A percentile compares a stretch with the other conserved stretches of the same genome.
Evolutionary conservation across 2,329 filamentous ascomycete genomes (phyloP).

Genomic region (Coniochaeta pulveracea): DNA sequence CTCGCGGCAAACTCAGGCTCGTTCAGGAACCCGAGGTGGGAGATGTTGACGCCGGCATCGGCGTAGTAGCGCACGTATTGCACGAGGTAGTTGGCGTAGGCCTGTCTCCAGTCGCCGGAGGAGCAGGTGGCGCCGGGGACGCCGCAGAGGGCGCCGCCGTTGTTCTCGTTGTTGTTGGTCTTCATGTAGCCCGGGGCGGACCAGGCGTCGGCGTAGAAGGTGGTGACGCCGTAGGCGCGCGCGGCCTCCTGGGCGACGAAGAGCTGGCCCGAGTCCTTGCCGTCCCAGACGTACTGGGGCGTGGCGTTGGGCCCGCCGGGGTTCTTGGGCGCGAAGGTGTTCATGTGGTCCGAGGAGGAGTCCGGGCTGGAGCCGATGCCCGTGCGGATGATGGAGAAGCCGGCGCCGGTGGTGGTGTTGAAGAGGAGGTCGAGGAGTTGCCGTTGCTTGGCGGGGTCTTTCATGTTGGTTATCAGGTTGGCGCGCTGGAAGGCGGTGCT

Average conservation of each 20-base stretch:
- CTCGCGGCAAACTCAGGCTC: constrained; percentile 27
- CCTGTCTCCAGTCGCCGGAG: constrained; percentile 32
- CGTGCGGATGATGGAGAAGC: constrained; percentile 31
- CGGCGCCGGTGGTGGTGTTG: constrained; percentile 30
- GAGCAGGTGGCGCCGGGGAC: constrained; percentile 24
- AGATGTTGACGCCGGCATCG: constrained; percentile 28
- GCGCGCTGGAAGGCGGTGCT: constrained; percentile 31
- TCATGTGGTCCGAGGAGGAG: constrained; percentile 23
- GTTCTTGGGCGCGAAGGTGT: constrained; percentile 28
- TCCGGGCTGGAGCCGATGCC: constrained; percentile 30
- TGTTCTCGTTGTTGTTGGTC: constrained; percentile 24
- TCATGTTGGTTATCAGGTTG: constrained; percentile 27
- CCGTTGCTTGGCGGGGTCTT: constrained; percentile 24
- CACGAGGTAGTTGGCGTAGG: constrained; percentile 35
- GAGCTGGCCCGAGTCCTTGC: constrained; percentile 35
- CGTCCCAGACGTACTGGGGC: constrained; percentile 32
- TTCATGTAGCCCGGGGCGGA: constrained; percentile 37
- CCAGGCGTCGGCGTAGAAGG: constrained; percentile 32
- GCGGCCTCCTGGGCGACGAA: constrained; percentile 37
- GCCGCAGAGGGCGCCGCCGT: constrained; percentile 22
- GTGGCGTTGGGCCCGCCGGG: constrained; percentile 27
- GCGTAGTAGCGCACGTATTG: constrained; percentile 35
- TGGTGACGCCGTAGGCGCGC: constrained; percentile 21
- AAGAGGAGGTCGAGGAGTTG: constrained; percentile 30
- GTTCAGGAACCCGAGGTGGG: constrained; percentile 35